Conservation (phyloP, 1,139 yeast genomes). For the Hyphopichia pseudoburtonii region DNA sequence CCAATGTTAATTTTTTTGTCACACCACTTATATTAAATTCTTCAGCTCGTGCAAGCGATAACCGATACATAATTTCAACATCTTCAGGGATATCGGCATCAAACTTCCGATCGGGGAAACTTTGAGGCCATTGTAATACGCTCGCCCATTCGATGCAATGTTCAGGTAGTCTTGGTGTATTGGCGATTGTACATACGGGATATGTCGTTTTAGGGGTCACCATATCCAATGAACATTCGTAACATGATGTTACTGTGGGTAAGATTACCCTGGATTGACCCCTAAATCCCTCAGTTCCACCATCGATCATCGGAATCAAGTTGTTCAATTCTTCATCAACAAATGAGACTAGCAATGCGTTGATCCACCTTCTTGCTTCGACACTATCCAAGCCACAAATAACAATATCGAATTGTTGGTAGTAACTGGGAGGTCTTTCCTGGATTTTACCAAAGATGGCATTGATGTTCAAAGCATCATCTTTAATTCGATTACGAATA, state of each 20-base stretch:
- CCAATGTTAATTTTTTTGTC: constrained; percentile 69
- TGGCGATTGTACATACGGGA: constrained; percentile 93
- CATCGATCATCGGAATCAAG: constrained; percentile 84
- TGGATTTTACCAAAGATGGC: constrained; percentile 70
- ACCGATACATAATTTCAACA: constrained; percentile 61
- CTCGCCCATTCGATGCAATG: constrained; percentile 95
- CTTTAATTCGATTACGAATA: constrained; percentile 48
- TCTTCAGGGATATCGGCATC: constrained; percentile 74
- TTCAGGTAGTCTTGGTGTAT: constrained; percentile 89
- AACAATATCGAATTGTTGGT: constrained; percentile 67
- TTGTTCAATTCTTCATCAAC: constrained; percentile 56
- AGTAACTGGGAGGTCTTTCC: constrained; percentile 64
- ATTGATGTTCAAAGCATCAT: constrained; percentile 46
- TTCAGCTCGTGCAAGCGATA: constrained; percentile 60
- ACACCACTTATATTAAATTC: constrained; percentile 72
- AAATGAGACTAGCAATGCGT: constrained; percentile 65
- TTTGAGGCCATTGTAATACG: constrained; percentile 70
- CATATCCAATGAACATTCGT: constrained; percentile 86
- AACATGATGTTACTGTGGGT: constrained; percentile 85
- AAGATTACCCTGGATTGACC: constrained; percentile 89
- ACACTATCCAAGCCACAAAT: constrained; percentile 89
- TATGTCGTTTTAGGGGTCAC: constrained; percentile 68
- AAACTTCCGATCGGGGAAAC: constrained; percentile 44
- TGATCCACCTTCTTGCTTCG: constrained; percentile 91
- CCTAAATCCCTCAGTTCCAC: constrained; percentile 93